Conservation (phyloP, 2,329 filamentous ascomycete species). For the Neofusicoccum laricinum region DNA sequence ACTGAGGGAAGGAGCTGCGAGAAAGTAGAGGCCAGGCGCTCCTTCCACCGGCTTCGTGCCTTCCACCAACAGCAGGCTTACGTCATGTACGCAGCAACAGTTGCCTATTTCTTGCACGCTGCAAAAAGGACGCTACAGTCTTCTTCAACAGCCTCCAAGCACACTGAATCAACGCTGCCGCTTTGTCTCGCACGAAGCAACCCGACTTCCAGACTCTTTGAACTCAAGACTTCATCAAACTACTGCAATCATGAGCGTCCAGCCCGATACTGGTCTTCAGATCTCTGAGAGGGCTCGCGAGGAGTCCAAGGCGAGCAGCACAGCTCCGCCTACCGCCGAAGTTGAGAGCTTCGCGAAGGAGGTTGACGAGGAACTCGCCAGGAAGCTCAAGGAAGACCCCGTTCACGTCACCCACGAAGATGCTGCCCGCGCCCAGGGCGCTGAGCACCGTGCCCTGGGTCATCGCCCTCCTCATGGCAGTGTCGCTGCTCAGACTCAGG, state of each 20-base stretch:
- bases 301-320: neutral
- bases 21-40: neutral
- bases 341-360: constrained; percentile 1
- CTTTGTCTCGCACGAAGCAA: neutral
- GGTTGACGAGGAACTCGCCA: neutral
- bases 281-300: neutral
- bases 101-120: neutral
- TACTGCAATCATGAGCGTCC: neutral
- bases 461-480: neutral
- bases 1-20: no score
- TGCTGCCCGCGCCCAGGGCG: constrained; percentile 25
- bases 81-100: neutral
- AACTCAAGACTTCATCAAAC: neutral
- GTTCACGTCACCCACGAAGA: constrained; percentile 31
- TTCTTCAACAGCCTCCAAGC: neutral
- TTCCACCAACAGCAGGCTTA: neutral
- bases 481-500: constrained; percentile 4
- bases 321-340: neutral
- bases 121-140: neutral
- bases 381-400: constrained; percentile 27
- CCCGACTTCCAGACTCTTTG: neutral
- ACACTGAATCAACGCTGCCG: neutral
- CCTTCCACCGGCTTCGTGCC: neutral
- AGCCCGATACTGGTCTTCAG: neutral
- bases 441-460: neutral